Evolutionary conservation across 345 rosid genomes (phyloP), one percentile per base, ranked within the genome.

Genomic region (Hirschfeldia incana): DNA sequence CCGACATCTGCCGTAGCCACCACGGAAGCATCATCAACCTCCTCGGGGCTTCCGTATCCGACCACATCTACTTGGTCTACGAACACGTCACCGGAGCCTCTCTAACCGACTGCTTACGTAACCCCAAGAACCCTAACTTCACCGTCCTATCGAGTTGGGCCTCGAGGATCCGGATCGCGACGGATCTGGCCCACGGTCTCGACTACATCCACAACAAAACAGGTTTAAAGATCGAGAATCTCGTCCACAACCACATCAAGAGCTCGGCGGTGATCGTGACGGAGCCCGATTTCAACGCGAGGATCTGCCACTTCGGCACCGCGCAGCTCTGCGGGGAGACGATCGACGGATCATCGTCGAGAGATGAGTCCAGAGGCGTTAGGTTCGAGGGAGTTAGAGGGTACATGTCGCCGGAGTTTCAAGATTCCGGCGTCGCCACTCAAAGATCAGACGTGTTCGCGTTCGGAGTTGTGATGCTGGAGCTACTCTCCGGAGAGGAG

Each of bases 391-490:
- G 97, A 3, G 89, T 81, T 32, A 85, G 90, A 67, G 97, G 91
- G 0, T 92, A 94, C 84, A 94, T 92, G 97, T 88, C 97, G 74
- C 97, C 94, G 70, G 97, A 94, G 32, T 92, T 84, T 77, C 86
- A 67, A 9, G 42, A 73, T 6, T 80, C 80, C 0, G 97, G 97
- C 2, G 53, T 84, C 28, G 88, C 90, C 4, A 87, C 92, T 26
- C 97, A 89, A 87, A 84, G 87, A 63, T 83, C 98, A 0, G 98
- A 94, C 61, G 91, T 89, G 5, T 92, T 80, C 82, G 89, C 95
- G 0, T 88, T 94, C 36, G 97, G 97, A 0, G 94, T 94, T 8
- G 86, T 92, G 83, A 75, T 94, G 8, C 58, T 94, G 29, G 98
- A 94, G 85, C 78, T 94, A 3, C 70, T 94, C 21, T 89, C 92